Evolutionary conservation across 164 flowering plant species (phyloP).

Genomic region (Kingdonia uniflora): DNA sequence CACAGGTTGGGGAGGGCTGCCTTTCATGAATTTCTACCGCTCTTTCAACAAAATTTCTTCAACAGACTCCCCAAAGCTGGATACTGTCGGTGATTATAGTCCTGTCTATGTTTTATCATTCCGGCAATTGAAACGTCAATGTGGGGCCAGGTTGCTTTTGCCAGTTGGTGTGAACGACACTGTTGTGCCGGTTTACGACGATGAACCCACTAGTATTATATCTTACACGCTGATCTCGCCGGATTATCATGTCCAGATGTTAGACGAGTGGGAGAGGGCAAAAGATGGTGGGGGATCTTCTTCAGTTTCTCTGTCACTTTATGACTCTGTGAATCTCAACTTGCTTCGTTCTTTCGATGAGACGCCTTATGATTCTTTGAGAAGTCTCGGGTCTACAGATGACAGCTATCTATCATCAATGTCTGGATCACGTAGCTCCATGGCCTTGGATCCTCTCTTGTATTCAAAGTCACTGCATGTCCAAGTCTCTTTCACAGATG

Average conservation of each 20-base stretch:
- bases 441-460: conserved; percentile 46
- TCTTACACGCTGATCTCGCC: conserved; percentile 57
- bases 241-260: conserved; percentile 51
- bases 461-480: conserved; percentile 64
- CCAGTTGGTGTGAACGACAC: conserved; percentile 75
- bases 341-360: conserved; percentile 46
- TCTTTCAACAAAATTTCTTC: conserved; percentile 46
- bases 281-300: conserved; percentile 38
- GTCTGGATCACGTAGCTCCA: conserved; percentile 52
- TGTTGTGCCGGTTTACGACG: conserved; percentile 85
- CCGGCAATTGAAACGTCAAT: conserved; percentile 47
- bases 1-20: conserved; percentile 52
- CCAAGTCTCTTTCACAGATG: conserved; percentile 58
- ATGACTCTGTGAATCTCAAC: conserved; percentile 31
- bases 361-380: conserved; percentile 28
- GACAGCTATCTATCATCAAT: conserved; percentile 52
- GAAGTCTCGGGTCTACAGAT: conserved; percentile 52
- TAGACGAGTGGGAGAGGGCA: conserved; percentile 49
- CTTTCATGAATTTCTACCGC: conserved; percentile 58
- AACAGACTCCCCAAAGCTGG: conserved; percentile 39
- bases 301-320: conserved; percentile 24
- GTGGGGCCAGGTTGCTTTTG: conserved; percentile 62
- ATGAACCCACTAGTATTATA: conserved; percentile 95
- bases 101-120: conserved; percentile 66
- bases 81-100: conserved; percentile 41